phyloP scores from a whole-genome alignment of 306 rosid genomes.

The Hippophae rhamnoides region DNA sequence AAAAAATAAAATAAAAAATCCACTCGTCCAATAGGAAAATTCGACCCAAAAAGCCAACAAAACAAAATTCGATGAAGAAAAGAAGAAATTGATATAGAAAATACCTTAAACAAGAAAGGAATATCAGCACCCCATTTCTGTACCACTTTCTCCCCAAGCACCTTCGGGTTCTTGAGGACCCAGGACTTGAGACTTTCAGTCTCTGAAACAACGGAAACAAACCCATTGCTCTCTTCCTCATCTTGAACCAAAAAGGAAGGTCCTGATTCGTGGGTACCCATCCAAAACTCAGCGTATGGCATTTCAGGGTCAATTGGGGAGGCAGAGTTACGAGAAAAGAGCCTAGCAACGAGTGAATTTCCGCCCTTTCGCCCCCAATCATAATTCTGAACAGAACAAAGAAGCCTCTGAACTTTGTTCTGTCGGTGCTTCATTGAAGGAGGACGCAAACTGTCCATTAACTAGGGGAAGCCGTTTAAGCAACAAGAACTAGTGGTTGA shows the following conservation, averaged over 20 bases:
- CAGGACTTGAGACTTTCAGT: slow-evolving; percentile 51
- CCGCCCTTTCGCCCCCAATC: slow-evolving; percentile 72
- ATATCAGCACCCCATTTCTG: slow-evolving; percentile 75
- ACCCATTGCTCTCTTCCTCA: slow-evolving; percentile 16
- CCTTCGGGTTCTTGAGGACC: slow-evolving; percentile 56
- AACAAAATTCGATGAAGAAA: not conserved
- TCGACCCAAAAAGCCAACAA: not conserved
- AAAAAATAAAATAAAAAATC: not conserved
- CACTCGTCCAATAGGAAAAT: not conserved
- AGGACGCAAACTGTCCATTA: slow-evolving; percentile 1
- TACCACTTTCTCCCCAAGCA: slow-evolving; percentile 57
- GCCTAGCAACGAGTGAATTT: slow-evolving; percentile 54
- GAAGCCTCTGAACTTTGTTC: slow-evolving; percentile 35
- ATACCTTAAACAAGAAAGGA: slow-evolving; percentile 86
- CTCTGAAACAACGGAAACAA: slow-evolving; percentile 13
- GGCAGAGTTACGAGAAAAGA: slow-evolving; percentile 48
- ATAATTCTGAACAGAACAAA: slow-evolving; percentile 63
- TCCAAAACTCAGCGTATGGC: slow-evolving; percentile 92
- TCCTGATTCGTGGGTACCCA: slow-evolving; percentile 86
- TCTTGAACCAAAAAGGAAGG: slow-evolving; percentile 49
- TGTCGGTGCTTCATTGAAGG: slow-evolving; percentile 13
- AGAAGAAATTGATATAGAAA: too few relatives aligned
- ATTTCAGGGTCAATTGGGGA: slow-evolving; percentile 32
- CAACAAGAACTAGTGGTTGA: not conserved
- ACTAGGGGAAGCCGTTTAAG: not conserved